Percentiles rank a stretch among this genome's conserved stretches.
Conservation (phyloP, 441 rosid genomes). For the Macaranga tanarius region DNA sequence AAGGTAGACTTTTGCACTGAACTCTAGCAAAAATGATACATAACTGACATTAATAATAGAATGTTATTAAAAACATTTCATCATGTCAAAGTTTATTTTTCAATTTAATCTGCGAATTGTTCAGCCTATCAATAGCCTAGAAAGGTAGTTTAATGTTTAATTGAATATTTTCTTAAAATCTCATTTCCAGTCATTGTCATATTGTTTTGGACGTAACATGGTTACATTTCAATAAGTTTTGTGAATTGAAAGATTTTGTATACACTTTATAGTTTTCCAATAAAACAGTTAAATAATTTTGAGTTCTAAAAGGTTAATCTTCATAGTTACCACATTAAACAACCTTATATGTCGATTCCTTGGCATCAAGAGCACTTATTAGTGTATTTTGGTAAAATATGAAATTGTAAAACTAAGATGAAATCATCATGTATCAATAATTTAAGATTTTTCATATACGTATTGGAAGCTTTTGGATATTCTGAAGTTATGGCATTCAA, state of each 20-base stretch:
- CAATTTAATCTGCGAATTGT: no score
- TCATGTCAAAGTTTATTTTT: no score
- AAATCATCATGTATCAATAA: not conserved
- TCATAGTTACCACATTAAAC: not conserved
- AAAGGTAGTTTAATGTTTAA: no score
- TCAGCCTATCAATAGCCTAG: no score
- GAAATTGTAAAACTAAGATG: not conserved
- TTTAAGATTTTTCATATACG: not conserved
- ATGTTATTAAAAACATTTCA: no score
- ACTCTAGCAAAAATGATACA: not conserved
- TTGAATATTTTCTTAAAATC: no score
- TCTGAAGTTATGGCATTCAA: not conserved
- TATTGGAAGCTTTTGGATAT: not conserved
- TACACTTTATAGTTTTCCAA: not conserved
- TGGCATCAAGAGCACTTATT: not conserved
- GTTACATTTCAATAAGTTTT: not conserved
- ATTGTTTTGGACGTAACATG: not conserved
- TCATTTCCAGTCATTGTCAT: not conserved
- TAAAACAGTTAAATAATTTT: not conserved
- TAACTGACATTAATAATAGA: not conserved
- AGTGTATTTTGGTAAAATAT: not conserved
- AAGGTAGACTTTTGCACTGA: constrained; percentile 48
- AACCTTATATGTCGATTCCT: not conserved
- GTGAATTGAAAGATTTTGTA: not conserved
- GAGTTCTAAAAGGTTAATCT: not conserved